Evolutionary conservation across 78 protist genomes (phyloP), one percentile per base, ranked within the genome.

Genomic region (Dictyostelium purpureum): DNA sequence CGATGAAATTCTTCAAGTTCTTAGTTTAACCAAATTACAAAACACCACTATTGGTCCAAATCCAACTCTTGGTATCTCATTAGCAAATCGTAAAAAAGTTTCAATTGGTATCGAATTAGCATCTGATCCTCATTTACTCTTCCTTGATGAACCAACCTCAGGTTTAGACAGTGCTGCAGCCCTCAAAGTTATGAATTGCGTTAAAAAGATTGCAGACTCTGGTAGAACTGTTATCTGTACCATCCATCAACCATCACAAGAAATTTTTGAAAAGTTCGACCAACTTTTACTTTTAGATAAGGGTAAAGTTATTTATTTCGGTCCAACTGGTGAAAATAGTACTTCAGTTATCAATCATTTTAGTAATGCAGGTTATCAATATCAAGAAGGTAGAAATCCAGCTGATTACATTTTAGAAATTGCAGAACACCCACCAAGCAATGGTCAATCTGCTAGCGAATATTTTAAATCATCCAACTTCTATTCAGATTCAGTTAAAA

Each of bases 81-180:
- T 91, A 26, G 97, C 95, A 16, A 94, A 96, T 77, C 21, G 95
- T 19, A 96, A 85, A 59, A 87, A 96, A 26, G 90, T 94, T 19
- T 33, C 63, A 10, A 80, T 95, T 24, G 97, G 91, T 24, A 77
- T 95, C 33, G 97, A 96, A 67, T 61, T 88, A 14, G 93, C 87
- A 1, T 88, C 93, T 10, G 73, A 88, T 59, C 96, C 96, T 18
- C 87, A 76, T 18, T 49, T 94, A 6, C 87, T 94, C 6, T 94
- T 89, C 66, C 83, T 94, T 7, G 96, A 94, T 66, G 96, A 94
- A 75, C 96, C 96, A 16, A 78, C 94, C 2, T 42, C 78, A 52
- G 95, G 96, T 52, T 77, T 94, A 24, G 97, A 95, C 47, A 47
- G 78, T 19, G 69, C 69, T n/a, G 88, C 90, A 1, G 94, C 97